Evolutionary conservation across 768 basidiomycete genomes (phyloP).

Genomic region (Xerocomus spinulosus): DNA sequence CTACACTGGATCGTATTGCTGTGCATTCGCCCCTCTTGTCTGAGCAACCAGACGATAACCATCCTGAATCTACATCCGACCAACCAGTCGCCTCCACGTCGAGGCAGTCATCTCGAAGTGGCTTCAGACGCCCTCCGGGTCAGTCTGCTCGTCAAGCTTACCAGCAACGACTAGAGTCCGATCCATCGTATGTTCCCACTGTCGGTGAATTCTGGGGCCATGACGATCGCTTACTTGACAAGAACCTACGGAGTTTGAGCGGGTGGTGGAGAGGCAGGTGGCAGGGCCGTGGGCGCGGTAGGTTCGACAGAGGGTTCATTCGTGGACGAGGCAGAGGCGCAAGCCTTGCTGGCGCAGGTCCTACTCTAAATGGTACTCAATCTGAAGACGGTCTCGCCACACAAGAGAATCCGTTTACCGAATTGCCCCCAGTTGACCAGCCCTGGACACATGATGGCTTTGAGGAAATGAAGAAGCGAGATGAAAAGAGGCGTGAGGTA

Average conservation of each 20-base stretch:
- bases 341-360: slow-evolving; percentile 25
- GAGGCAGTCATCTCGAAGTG: slow-evolving; percentile 23
- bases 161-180: slow-evolving; percentile 72
- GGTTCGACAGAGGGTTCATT: slow-evolving; percentile 40
- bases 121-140: slow-evolving; percentile 38
- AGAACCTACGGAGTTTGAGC: slow-evolving; percentile 75
- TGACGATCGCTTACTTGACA: slow-evolving; percentile 84
- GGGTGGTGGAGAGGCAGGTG: slow-evolving; percentile 84
- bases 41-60: slow-evolving; percentile 15
- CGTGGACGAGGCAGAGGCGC: slow-evolving; percentile 61
- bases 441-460: slow-evolving; percentile 86
- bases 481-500: slow-evolving; percentile 46
- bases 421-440: slow-evolving; percentile 58
- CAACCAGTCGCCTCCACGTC: slow-evolving; percentile 41
- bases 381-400: slow-evolving; percentile 17
- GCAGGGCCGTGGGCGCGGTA: slow-evolving; percentile 64
- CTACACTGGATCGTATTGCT: slow-evolving; percentile 25
- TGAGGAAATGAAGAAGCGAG: slow-evolving; percentile 77
- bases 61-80: slow-evolving; percentile 18
- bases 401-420: slow-evolving; percentile 18
- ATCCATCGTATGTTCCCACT: slow-evolving; percentile 86
- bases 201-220: slow-evolving; percentile 95
- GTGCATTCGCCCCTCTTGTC: slow-evolving; percentile 11
- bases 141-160: slow-evolving; percentile 81
- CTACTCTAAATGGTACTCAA: slow-evolving; percentile 11